Conservation (phyloP, 257 asterid species). For the Eustoma russellianum region DNA sequence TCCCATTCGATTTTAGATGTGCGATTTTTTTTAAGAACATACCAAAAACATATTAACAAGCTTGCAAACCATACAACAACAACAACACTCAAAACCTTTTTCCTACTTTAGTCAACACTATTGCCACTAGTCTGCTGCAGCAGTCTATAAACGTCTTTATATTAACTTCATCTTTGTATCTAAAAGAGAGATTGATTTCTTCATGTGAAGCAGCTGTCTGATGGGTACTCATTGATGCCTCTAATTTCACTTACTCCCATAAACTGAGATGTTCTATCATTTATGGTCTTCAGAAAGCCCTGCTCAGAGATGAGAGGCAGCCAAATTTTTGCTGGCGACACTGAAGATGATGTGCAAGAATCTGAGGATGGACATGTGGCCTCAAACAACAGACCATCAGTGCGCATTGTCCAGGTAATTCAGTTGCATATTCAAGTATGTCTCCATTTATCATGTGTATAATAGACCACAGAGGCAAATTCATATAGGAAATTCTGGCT, state of each 20-base stretch:
- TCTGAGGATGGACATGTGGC: slow-evolving; percentile 43
- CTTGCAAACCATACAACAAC: too few species aligned
- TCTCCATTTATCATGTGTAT: background rate
- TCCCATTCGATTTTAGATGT: too few species aligned
- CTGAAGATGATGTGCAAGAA: slow-evolving; percentile 42
- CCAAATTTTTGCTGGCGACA: slow-evolving; percentile 55
- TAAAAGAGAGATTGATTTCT: background rate
- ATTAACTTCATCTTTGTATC: background rate
- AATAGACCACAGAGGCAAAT: background rate
- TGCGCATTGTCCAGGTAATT: slow-evolving; percentile 86
- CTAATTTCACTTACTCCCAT: background rate
- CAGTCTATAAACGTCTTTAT: too few species aligned
- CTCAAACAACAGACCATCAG: slow-evolving; percentile 61
- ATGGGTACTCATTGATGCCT: too few species aligned
- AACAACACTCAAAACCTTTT: too few species aligned
- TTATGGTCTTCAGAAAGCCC: slow-evolving; percentile 54
- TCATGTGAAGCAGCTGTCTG: background rate
- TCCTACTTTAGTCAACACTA: background rate
- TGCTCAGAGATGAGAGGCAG: slow-evolving; percentile 94
- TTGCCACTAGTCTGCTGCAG: too few species aligned
- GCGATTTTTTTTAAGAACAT: too few species aligned
- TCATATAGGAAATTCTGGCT: too few species aligned
- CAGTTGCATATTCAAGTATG: background rate
- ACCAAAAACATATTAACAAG: too few species aligned
- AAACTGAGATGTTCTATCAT: background rate